Evolutionary conservation across 768 basidiomycete species (phyloP), one percentile per base, ranked within the genome.

Genomic region (Mycena filopes): DNA sequence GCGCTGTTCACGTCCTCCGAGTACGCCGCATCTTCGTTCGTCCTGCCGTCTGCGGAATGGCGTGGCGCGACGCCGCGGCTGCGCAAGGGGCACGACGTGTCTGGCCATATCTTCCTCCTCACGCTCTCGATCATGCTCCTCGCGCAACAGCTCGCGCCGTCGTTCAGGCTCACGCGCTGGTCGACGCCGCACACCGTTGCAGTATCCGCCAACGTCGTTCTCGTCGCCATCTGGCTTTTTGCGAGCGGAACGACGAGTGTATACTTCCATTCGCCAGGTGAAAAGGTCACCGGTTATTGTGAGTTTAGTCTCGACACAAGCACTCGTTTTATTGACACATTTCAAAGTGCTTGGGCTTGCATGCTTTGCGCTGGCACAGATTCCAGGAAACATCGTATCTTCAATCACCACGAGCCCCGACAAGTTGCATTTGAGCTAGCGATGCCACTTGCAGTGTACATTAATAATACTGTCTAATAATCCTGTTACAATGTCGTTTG

Each of bases 31-130:
- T 31, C 66, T 7, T 71, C 78, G 23, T 69, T 84, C 55, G 50
- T 76, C 6, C 70, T 80, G 31, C 81, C 82, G n/a, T n/a, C n/a
- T 2, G 75, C 49, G 2, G 81, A 78, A 16, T 90, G 85, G 85
- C 75, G 73, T 29, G 54, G 49, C 33, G 79, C 78, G 0, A 71
- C 76, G 2, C 93, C 95, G 11, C 80, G 91, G 29, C 79, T 97
- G 67, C 84, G 87, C 56, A 85, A 83, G 43, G 97, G 97, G 0
- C 95, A 98, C 74, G 97, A 99, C 71, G 87, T 98, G 16, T 96
- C 95, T 0, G 97, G 97, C 9, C 97, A 98, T 73, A 82, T 95
- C 31, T 98, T 98, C 80, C 84, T 99, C 65, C 84, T 98, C 67
- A 91, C 91, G 3, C 86, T 97, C 81, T 83, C 89, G 16, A 80